A percentile compares a stretch with the other conserved stretches of the same genome.
Conservation (phyloP, 805 yeast genomes). For the Kuraishia molischiana region DNA sequence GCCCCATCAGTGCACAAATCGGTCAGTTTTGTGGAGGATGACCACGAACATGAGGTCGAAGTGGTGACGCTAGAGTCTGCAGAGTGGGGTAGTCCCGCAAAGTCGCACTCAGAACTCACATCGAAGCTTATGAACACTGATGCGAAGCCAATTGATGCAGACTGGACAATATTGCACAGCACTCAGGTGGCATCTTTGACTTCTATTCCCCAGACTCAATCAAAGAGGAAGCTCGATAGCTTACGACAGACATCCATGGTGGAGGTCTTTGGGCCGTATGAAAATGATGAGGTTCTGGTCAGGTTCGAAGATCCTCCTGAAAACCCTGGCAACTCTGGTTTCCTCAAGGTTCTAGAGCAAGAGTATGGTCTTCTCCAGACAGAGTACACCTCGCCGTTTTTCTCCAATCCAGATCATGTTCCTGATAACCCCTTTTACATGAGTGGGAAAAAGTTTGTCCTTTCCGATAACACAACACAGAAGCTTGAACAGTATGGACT, state of each 20-base stretch:
- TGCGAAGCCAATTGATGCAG: not conserved
- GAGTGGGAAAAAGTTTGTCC: constrained; percentile 54
- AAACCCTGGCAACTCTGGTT: constrained; percentile 4
- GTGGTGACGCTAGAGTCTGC: too few relatives aligned
- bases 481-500: too few relatives aligned
- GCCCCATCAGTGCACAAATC: not conserved
- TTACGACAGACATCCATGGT: too few relatives aligned
- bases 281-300: not conserved
- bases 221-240: too few relatives aligned
- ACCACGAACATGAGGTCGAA: too few relatives aligned
- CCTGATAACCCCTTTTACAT: constrained; percentile 46
- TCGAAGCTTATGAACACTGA: not conserved
- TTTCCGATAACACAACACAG: too few relatives aligned
- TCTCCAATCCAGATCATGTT: constrained; percentile 40
- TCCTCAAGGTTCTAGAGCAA: constrained; percentile 22
- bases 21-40: not conserved
- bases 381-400: constrained; percentile 56
- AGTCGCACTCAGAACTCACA: too few relatives aligned
- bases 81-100: not conserved
- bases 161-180: not conserved
- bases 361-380: constrained; percentile 36
- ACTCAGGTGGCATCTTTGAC: too few relatives aligned
- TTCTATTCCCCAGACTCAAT: too few relatives aligned
- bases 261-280: not conserved
- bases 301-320: not conserved